Base-by-base conservation (phyloP, 768 basidiomycete genomes). In the Lenzites betulinus region DNA sequence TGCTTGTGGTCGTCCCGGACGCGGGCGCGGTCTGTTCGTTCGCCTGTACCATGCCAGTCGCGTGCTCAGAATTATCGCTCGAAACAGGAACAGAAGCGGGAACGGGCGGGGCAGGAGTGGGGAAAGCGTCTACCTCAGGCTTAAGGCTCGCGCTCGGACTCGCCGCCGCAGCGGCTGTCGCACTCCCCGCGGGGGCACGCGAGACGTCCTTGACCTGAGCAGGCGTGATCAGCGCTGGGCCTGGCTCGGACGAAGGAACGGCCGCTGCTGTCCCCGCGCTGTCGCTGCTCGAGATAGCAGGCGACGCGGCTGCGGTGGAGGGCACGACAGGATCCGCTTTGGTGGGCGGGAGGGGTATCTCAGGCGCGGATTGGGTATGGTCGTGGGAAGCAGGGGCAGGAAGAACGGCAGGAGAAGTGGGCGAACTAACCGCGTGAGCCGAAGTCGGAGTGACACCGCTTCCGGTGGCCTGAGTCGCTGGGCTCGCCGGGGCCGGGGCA, bases 1-100 rank as follows among this genome's bases (percentile, higher is more conserved):
- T 81, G 64, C 77, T 76, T 13, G 79, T 79, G 23, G 66, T 65
- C 13, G 74, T 74, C 25, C 69, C 57, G 18, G 53, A 44, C 30
- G 69, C 58, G 23, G 54, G 39, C 28, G 68, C 56, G 28, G 56
- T 54, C 30, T 71, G 62, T 33, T 71, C 49, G 57, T 63, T 64
- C 23, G 59, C 66, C 59, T 66, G 66, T 23, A 49, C 36, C 44
- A 52, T 49, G 30, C 51, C 58, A 59, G 51, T 52, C 5, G 41
- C 20, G 18, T 46, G 44, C 58, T 63, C 35, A 63, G 58, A 59
- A 63, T 49, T 4, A 16, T 44, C 33, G 38, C 42, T 51, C 52
- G 56, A 57, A 1, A 26, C 48, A 41, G 41, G 25, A 36, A 38
- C 22, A 48, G 28, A 60, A 47, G 54, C 30, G 44, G 46, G 39